These are phyloP conservation scores for Suhomyces faveliae DNA, from an alignment of 805 yeast species.

Conservation along the genomic window DNA sequence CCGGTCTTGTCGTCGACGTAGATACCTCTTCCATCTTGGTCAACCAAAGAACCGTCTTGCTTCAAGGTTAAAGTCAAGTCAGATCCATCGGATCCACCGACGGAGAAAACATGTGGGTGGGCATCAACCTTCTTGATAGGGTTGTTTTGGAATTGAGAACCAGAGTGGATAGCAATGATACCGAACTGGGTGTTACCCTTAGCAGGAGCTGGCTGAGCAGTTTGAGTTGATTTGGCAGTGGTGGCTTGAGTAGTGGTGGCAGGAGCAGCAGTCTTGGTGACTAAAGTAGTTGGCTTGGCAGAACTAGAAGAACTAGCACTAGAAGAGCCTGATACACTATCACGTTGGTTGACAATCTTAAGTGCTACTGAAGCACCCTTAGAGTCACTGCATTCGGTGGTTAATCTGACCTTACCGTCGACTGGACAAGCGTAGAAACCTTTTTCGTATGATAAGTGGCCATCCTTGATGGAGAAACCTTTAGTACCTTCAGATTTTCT, in stretches of 20 bases:
- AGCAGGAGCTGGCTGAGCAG: constrained; percentile 5
- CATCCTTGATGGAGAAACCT: constrained; percentile 11
- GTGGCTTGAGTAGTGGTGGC: constrained; percentile 8
- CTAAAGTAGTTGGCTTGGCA: constrained; percentile 5
- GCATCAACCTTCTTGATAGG: constrained; percentile 27
- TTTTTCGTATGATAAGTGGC: constrained; percentile 12
- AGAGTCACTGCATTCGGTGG: constrained; percentile 8
- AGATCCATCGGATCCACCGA: constrained; percentile 32
- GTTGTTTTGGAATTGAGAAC: constrained; percentile 24
- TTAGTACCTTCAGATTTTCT: constrained; percentile 5
- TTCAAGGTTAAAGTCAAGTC: constrained; percentile 24
- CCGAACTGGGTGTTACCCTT: constrained; percentile 16
- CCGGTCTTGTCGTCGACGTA: constrained; percentile 29
- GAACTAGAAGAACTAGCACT: too few species aligned
- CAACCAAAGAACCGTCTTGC: constrained; percentile 27
- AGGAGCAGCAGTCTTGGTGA: constrained; percentile 6
- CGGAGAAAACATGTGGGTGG: constrained; percentile 34
- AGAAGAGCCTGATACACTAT: background rate
- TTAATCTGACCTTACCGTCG: constrained; percentile 6
- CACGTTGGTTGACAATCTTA: constrained; percentile 6
- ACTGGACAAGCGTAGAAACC: constrained; percentile 13
- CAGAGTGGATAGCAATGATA: constrained; percentile 23
- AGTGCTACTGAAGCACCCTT: constrained; percentile 9
- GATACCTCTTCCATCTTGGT: constrained; percentile 30
- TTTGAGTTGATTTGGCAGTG: constrained; percentile 5